Percentiles rank a stretch among this genome's conserved stretches.
phyloP scores from a whole-genome alignment of 768 basidiomycete genomes.

The Agrocybe chaxingu region DNA sequence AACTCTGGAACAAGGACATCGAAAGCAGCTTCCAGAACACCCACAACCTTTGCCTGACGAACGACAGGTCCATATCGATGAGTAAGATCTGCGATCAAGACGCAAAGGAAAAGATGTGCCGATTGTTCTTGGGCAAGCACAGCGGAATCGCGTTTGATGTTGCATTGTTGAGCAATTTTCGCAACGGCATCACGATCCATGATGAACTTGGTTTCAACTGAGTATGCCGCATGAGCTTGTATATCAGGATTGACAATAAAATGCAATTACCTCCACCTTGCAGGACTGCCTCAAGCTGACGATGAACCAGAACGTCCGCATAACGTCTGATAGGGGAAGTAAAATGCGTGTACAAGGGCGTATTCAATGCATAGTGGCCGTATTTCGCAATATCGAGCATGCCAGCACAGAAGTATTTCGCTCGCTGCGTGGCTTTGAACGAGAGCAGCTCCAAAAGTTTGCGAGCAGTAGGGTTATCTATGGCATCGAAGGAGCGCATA shows the following conservation, averaged over 20 bases:
- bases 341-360: conserved; percentile 91
- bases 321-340: conserved; percentile 92
- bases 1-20: conserved; percentile 97
- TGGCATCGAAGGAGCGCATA: conserved; percentile 78
- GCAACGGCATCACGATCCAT: conserved; percentile 99
- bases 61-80: conserved; percentile 94
- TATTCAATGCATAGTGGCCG: conserved; percentile 85
- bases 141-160: conserved; percentile 93
- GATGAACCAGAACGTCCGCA: conserved; percentile 93
- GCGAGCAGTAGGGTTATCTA: conserved; percentile 71
- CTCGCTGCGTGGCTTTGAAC: conserved; percentile 89
- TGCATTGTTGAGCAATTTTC: conserved; percentile 97
- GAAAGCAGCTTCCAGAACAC: conserved; percentile 96
- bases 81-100: conserved; percentile 91
- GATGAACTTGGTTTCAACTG: conserved; percentile 83
- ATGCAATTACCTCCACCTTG: conserved; percentile 57
- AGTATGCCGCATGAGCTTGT: conserved; percentile 3
- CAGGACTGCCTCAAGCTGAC: conserved; percentile 89
- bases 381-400: conserved; percentile 99
- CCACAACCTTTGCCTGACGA: conserved; percentile 91
- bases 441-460: conserved; percentile 79
- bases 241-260: conserved; percentile 1
- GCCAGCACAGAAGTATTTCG: conserved; percentile 98
- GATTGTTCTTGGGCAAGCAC: conserved; percentile 95
- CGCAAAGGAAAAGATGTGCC: conserved; percentile 90